phyloP scores from a whole-genome alignment of 441 rosid species.

The Breynia disticha region DNA sequence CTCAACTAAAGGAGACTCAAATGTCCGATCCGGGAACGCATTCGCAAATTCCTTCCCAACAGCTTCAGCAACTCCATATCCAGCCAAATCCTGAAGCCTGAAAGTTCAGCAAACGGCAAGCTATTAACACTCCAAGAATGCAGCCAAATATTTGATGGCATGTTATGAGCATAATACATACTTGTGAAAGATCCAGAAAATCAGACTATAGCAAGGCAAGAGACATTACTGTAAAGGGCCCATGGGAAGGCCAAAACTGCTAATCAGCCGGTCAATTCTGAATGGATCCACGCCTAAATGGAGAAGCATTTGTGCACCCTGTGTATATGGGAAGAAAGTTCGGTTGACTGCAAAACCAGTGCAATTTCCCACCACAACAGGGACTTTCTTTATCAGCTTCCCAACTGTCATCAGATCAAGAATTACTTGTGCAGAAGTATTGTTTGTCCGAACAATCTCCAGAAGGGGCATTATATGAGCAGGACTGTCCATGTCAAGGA shows the following conservation, averaged over 20 bases:
- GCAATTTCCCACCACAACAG: slow-evolving; percentile 94
- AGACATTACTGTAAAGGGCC: slow-evolving; percentile 85
- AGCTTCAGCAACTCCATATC: slow-evolving; percentile 75
- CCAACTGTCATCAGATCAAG: slow-evolving; percentile 89
- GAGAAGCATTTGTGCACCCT: slow-evolving; percentile 60
- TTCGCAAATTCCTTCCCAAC: slow-evolving; percentile 44
- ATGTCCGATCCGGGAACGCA: slow-evolving; percentile 57
- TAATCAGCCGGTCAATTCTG: slow-evolving; percentile 72
- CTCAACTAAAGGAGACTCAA: slow-evolving; percentile 48
- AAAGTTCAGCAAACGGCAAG: slow-evolving; percentile 12
- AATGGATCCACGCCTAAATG: slow-evolving; percentile 78
- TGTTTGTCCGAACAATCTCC: slow-evolving; percentile 82
- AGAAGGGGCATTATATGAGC: slow-evolving; percentile 96
- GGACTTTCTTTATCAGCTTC: slow-evolving; percentile 77
- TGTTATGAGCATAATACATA: no score
- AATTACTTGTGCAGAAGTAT: slow-evolving; percentile 78
- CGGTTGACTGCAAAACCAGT: slow-evolving; percentile 94
- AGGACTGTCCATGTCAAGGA: slow-evolving; percentile 42
- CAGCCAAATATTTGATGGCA: no score
- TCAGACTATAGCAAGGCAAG: slow-evolving; percentile 17
- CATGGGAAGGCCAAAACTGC: slow-evolving; percentile 77
- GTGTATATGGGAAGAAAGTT: slow-evolving; percentile 79
- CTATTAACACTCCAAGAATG: no score
- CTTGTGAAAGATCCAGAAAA: neutral
- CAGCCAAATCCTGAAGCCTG: slow-evolving; percentile 88